Percentiles rank a stretch among this genome's conserved stretches.
These are phyloP conservation scores for Quercus robur DNA, from an alignment of 306 rosid genomes.

Conservation along the genomic window DNA sequence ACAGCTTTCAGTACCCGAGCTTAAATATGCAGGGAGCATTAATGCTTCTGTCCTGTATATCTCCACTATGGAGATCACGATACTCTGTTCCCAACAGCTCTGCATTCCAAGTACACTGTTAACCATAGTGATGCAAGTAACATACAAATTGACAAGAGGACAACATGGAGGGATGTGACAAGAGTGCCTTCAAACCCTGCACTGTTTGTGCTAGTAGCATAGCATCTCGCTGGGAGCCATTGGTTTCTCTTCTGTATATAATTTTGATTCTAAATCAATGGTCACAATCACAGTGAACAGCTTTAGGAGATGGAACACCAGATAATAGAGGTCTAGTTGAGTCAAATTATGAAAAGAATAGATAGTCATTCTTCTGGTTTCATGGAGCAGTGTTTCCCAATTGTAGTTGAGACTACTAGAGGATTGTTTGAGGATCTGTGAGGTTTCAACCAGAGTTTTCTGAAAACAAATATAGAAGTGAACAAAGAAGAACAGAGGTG, in stretches of 20 bases:
- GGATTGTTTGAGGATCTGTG: no score
- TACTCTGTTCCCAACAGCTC: no score
- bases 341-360: no score
- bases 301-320: conserved; percentile 36
- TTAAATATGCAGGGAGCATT: conserved; percentile 30
- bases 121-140: neutral
- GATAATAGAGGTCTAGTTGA: conserved; percentile 7
- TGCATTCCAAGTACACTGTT: no score
- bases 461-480: no score
- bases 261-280: conserved; percentile 30
- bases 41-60: no score
- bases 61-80: neutral
- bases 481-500: no score
- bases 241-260: conserved; percentile 16
- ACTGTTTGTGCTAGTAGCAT: conserved; percentile 14
- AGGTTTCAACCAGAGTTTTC: no score
- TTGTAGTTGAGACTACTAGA: no score
- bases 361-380: no score
- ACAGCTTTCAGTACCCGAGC: neutral
- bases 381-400: no score
- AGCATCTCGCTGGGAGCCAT: conserved; percentile 37
- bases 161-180: conserved; percentile 27
- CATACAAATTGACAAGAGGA: conserved; percentile 22
- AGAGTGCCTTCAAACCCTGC: conserved; percentile 20
- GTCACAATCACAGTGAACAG: conserved; percentile 24